Evolutionary conservation across 2,329 filamentous ascomycete species (phyloP).

Genomic region (Diaporthe sp.): DNA sequence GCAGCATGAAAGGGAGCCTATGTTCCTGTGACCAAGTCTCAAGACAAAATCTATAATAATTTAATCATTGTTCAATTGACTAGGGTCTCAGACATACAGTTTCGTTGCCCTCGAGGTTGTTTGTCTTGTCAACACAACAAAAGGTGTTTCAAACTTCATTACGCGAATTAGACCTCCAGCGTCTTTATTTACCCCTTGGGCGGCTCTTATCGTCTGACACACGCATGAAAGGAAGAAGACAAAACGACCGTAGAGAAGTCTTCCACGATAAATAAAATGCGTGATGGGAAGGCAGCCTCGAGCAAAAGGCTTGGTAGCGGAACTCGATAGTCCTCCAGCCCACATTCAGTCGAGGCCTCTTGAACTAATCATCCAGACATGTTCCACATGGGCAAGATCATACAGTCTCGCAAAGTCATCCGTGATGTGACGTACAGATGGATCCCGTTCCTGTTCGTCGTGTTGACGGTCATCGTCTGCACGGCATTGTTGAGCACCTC

Average conservation of each 20-base stretch:
- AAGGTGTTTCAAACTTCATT: conserved; percentile 26
- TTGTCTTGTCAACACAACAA: not conserved
- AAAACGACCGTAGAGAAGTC: not conserved
- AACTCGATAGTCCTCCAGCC: not conserved
- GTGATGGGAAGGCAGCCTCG: conserved; percentile 8
- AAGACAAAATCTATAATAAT: conserved; percentile 28
- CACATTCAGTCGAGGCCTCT: conserved; percentile 28
- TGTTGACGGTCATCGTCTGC: conserved; percentile 15
- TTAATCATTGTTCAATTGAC: conserved; percentile 31
- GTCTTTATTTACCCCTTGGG: not conserved
- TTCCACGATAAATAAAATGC: conserved; percentile 4
- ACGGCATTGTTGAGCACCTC: conserved; percentile 31
- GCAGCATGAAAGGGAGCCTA: conserved; percentile 3
- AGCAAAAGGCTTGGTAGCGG: not conserved
- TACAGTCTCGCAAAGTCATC: conserved; percentile 19
- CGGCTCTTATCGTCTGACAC: not conserved
- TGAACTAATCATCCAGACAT: not conserved
- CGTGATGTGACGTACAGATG: conserved; percentile 32
- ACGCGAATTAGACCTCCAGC: not conserved
- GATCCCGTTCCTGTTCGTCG: conserved; percentile 34
- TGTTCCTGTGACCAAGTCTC: not conserved
- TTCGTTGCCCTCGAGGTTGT: not conserved
- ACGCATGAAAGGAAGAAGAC: not conserved
- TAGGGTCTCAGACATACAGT: not conserved
- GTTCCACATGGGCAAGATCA: conserved; percentile 13